Base-by-base conservation (phyloP, 2,329 filamentous ascomycete genomes). In the Diplodia intermedia region DNA sequence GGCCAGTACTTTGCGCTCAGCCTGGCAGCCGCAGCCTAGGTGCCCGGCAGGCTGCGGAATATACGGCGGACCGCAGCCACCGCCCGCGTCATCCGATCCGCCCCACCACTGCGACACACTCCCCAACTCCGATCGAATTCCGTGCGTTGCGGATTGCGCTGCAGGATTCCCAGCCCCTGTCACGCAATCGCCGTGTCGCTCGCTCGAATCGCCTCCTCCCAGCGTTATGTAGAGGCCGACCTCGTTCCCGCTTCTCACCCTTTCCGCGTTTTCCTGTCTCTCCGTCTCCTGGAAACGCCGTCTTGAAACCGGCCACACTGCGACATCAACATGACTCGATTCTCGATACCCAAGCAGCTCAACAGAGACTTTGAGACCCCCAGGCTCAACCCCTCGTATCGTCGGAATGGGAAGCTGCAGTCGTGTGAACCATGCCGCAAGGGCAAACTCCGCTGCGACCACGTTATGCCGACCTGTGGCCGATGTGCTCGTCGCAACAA, bases 331-430 rank as follows among this genome's bases (percentile, higher is more conserved):
- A 66, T 66, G 65, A 66, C 65, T 14, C 38, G 65, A 12, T 66
- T 66, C 65, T 57, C 65, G 12, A 31, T 66, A 6, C 65, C 65
- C 14, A 56, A 43, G 23, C 53, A 66, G 23, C 53, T 56, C 38
- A 40, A 20, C 18, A 57, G 29, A 38, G 52, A 54, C 52, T 43
- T 53, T 1, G 31, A 56, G 3, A 66, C 65, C 18, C 49, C 62
- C 31, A 65, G 62, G 23, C 23, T 65, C 20, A 65, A 65, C 14
- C 53, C 65, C 18, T 38, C 66, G 5, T 75, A 73, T 57, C 73
- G 77, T 18, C 74, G 77, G 26, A 79, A 79, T 71, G 77, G 77
- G n/a, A 78, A 79, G 66, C 71, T 78, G 5, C 77, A 79, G 65
- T 75, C 77, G 2, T 79, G 77, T 61, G 77, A 79, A 66, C 76